Conservation (phyloP, 345 rosid genomes). For the Fremontodendron californicum region DNA sequence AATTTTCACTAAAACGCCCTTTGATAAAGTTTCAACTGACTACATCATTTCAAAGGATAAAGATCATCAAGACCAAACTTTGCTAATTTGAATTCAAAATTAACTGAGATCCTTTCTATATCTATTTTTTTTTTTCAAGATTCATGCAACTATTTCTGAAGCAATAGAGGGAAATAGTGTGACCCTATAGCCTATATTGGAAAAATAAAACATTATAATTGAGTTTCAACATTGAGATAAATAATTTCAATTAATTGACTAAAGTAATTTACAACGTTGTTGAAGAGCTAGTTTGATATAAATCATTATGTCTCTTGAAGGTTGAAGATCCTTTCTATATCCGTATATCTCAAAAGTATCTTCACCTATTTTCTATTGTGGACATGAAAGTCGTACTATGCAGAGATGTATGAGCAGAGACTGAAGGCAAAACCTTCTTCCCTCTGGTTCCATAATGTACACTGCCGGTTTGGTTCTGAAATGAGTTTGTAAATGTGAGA, state of each 20-base stretch:
- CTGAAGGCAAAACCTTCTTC: conserved; percentile 95
- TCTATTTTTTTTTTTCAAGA: no score
- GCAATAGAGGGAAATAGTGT: no score
- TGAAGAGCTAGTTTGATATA: not conserved
- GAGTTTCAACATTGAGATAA: not conserved
- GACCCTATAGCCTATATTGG: no score
- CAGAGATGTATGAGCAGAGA: conserved; percentile 49
- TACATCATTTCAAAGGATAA: no score
- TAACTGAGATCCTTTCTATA: no score
- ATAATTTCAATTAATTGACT: not conserved
- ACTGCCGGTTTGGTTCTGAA: conserved; percentile 10
- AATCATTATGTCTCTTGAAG: not conserved
- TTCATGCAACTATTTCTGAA: no score
- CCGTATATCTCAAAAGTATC: conserved; percentile 18
- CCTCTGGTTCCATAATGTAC: conserved; percentile 40
- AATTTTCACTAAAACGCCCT: no score
- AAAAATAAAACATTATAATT: no score
- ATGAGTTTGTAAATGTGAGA: conserved; percentile 22
- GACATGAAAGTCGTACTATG: conserved; percentile 33
- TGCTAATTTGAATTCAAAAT: no score
- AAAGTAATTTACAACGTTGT: conserved; percentile 15
- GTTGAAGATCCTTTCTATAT: conserved; percentile 4
- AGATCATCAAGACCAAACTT: no score
- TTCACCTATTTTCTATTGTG: conserved; percentile 37
- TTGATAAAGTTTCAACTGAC: no score